Conservation (phyloP, 306 rosid genomes). For the Comarum palustre region DNA sequence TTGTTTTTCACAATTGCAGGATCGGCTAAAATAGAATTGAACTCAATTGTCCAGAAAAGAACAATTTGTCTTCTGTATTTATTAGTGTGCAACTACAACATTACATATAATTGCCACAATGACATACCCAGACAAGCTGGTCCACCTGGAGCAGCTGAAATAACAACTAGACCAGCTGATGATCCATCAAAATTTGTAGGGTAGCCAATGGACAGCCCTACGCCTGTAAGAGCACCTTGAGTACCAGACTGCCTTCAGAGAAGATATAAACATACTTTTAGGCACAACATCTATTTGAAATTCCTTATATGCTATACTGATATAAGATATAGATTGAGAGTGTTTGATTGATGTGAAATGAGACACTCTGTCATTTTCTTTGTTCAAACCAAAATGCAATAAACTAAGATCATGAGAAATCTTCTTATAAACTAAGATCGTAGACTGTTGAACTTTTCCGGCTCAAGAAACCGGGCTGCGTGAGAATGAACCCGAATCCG, state of each 20-base stretch:
- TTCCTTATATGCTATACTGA: slow-evolving; percentile 12
- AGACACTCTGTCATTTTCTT: slow-evolving; percentile 6
- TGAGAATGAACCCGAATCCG: too few species aligned
- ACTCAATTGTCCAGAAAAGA: background rate
- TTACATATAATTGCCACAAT: slow-evolving; percentile 75
- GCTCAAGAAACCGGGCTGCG: slow-evolving; percentile 93
- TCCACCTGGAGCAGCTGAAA: slow-evolving; percentile 89
- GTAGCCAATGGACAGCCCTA: slow-evolving; percentile 92
- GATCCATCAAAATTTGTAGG: slow-evolving; percentile 55
- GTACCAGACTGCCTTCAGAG: slow-evolving; percentile 99
- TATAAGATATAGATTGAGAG: background rate
- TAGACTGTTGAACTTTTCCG: slow-evolving; percentile 83
- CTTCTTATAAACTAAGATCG: slow-evolving; percentile 62
- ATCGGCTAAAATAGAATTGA: background rate
- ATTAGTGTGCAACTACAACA: too few species aligned
- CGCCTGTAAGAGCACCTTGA: slow-evolving; percentile 86
- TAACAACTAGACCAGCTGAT: slow-evolving; percentile 67
- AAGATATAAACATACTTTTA: slow-evolving; percentile 42
- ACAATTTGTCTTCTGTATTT: background rate
- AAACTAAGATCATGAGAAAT: slow-evolving; percentile 20
- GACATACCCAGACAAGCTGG: slow-evolving; percentile 90
- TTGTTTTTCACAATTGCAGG: background rate
- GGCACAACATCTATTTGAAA: slow-evolving; percentile 29
- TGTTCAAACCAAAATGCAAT: slow-evolving; percentile 25
- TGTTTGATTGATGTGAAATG: background rate